Conservation (phyloP, 2,329 filamentous ascomycete genomes). For the Dactylellina parvicollis region DNA sequence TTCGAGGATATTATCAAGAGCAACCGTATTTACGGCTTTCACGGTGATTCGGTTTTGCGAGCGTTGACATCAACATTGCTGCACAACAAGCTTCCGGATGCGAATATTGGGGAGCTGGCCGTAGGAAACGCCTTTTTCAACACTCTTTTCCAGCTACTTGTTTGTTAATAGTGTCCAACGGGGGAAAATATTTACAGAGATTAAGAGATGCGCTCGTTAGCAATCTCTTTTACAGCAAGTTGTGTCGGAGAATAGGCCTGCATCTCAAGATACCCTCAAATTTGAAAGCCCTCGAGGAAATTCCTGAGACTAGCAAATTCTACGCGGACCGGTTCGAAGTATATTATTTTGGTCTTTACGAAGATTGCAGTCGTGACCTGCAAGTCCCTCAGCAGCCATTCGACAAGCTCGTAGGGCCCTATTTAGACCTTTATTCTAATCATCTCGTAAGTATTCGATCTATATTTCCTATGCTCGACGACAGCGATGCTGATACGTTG, state of each 20-base stretch:
- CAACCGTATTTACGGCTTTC: background rate
- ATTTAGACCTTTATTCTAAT: background rate
- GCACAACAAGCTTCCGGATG: background rate
- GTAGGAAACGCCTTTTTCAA: background rate
- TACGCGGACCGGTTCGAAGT: constrained; percentile 1
- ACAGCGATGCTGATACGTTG: too few species aligned
- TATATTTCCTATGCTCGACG: too few species aligned
- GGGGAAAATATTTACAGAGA: background rate
- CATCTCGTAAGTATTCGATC: background rate
- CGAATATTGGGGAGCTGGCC: background rate
- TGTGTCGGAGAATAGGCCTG: background rate
- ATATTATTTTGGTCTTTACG: background rate
- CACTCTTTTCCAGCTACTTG: background rate
- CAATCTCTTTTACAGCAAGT: background rate
- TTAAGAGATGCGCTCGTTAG: constrained; percentile 3
- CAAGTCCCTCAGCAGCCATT: background rate
- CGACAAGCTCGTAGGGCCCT: background rate
- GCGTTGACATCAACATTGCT: constrained; percentile 2
- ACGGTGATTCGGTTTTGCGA: background rate
- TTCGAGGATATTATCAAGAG: background rate
- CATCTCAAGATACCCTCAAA: constrained; percentile 1
- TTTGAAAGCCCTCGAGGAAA: background rate
- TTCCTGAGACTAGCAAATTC: constrained; percentile 2
- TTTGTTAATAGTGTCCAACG: too few species aligned
- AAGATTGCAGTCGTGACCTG: background rate